These are phyloP conservation scores for Candida saitoana DNA, from an alignment of 805 yeast genomes.

Conservation along the genomic window DNA sequence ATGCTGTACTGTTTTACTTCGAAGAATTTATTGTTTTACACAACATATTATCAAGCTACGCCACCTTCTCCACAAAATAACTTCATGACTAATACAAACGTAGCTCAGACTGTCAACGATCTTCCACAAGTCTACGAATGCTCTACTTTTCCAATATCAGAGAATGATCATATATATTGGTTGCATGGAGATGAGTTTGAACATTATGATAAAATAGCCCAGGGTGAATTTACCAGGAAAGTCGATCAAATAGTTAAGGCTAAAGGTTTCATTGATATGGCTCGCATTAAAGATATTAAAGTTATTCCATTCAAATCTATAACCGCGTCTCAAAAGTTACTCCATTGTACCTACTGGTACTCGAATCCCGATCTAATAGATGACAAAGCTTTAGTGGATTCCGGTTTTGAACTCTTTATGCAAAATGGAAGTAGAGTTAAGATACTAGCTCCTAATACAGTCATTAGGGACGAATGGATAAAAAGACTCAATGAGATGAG, in stretches of 20 bases:
- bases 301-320: slow-evolving; percentile 23
- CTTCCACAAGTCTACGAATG: slow-evolving; percentile 42
- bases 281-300: slow-evolving; percentile 40
- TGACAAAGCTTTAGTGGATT: slow-evolving; percentile 34
- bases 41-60: slow-evolving; percentile 48
- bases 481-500: slow-evolving; percentile 39
- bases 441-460: slow-evolving; percentile 52
- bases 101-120: slow-evolving; percentile 13
- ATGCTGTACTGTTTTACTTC: slow-evolving; percentile 61
- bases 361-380: slow-evolving; percentile 18
- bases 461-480: slow-evolving; percentile 64
- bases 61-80: slow-evolving; percentile 54
- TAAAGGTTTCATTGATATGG: slow-evolving; percentile 58
- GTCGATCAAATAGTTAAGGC: slow-evolving; percentile 53
- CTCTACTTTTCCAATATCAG: slow-evolving; percentile 53
- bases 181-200: slow-evolving; percentile 44
- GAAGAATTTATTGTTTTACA: slow-evolving; percentile 58
- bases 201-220: slow-evolving; percentile 51
- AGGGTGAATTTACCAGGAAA: slow-evolving; percentile 63
- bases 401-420: slow-evolving; percentile 51
- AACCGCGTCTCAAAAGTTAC: slow-evolving; percentile 20
- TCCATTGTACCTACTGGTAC: slow-evolving; percentile 30
- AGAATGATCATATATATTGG: slow-evolving; percentile 59
- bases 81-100: slow-evolving; percentile 10
- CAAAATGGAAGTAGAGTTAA: slow-evolving; percentile 43